phyloP scores from a whole-genome alignment of 2,329 filamentous ascomycete genomes.

The Cercospora beticola region DNA sequence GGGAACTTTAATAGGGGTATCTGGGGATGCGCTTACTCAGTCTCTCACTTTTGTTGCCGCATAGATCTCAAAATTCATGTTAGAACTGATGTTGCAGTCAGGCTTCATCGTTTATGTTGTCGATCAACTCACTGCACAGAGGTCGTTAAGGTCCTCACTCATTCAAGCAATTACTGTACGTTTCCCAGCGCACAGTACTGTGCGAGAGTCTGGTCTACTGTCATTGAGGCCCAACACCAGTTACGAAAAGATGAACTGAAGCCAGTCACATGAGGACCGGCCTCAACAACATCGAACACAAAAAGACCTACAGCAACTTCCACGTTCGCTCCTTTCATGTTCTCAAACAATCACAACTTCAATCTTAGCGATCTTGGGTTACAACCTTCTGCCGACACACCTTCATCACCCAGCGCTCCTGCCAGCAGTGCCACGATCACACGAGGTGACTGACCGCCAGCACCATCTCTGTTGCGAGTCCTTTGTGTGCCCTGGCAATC shows the following conservation, averaged over 20 bases:
- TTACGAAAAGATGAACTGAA: not conserved
- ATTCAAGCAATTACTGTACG: not conserved
- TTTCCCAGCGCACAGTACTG: not conserved
- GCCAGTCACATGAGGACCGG: not conserved
- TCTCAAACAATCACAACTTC: not conserved
- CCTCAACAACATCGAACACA: not conserved
- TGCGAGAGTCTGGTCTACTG: not conserved
- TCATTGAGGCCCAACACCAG: not conserved
- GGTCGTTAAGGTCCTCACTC: not conserved
- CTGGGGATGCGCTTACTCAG: not conserved
- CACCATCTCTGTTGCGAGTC: not conserved
- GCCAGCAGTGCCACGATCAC: not conserved
- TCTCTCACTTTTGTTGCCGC: not conserved
- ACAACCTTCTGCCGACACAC: not conserved
- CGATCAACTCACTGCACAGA: not conserved
- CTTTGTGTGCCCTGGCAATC: not conserved
- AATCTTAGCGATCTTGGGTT: not conserved
- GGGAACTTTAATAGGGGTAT: not conserved
- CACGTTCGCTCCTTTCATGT: not conserved
- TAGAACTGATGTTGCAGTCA: not conserved
- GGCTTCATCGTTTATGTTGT: not conserved
- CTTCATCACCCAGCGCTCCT: not conserved
- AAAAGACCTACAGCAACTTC: not conserved
- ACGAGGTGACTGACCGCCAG: not conserved
- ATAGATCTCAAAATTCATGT: not conserved